Base-by-base conservation (phyloP, 768 basidiomycete genomes). In the Termitomyces sp. region DNA sequence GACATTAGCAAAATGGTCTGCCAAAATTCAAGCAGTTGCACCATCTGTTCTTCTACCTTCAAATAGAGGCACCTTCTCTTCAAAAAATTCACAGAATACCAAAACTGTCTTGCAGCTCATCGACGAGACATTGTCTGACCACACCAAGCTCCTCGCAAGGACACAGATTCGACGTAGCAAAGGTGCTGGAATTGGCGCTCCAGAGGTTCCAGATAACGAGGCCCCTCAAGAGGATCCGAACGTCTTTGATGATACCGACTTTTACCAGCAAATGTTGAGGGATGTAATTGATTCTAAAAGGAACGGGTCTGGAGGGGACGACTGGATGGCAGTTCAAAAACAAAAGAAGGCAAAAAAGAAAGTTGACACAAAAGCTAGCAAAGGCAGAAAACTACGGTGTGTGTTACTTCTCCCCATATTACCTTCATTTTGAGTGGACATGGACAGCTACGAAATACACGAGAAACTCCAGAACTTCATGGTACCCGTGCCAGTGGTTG, bases 401-500 rank as follows among this genome's bases (percentile, higher is more conserved):
- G 84, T 74, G 9, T 30, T n/a, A 51, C 16, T 43, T 33, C 53
- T 51, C 12, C 18, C 24, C 5, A 13, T 33, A 48, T 38, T 22
- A 22, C n/a, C 32, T 51, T 44, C 33, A 58, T 24, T 30, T 16
- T 30, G 47, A 49, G 13, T 20, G 26, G 7, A 9, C 16, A 47
- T 20, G 1, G 32, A 6, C 68, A 90, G 92, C 56, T 97, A 94
- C 70, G 90, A 96, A 62, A 86, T 92, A 1, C 97, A 98, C 67
- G 94, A 98, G 65, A 98, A 97, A 75, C 76, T 97, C 51, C 92
- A 94, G 70, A 94, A 94, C 71, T 98, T 98, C 69, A 96, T 96
- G 89, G 92, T 94, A 1, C 96, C 96, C 6, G 86, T 94, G 13
- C 81, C 83, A 7, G 68, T 76, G 14, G 69, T 73, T 35, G 85